These are phyloP conservation scores for Tuber magnatum DNA, from an alignment of 495 filamentous ascomycete genomes.

Conservation along the genomic window DNA sequence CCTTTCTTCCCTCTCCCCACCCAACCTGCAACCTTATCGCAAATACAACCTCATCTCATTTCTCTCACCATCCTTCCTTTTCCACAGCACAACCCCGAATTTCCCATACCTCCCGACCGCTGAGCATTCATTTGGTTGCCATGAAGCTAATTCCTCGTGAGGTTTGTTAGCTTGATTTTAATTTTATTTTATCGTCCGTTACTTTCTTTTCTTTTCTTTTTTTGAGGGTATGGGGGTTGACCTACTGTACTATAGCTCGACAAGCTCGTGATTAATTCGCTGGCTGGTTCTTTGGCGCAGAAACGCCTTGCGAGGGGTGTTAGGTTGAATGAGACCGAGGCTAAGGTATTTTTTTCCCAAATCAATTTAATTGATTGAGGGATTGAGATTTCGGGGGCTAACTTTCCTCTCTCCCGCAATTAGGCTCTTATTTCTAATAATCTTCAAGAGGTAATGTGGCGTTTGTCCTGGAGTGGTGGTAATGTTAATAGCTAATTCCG, in stretches of 20 bases:
- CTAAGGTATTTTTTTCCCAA: slow-evolving; percentile 55
- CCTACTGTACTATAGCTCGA: slow-evolving; percentile 59
- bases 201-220: neutral
- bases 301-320: slow-evolving; percentile 80
- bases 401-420: neutral
- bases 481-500: neutral
- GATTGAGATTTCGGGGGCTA: neutral
- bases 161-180: slow-evolving; percentile 7
- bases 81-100: neutral
- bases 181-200: neutral
- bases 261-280: slow-evolving; percentile 91
- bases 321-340: slow-evolving; percentile 84
- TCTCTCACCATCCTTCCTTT: neutral
- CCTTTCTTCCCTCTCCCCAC: neutral
- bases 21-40: neutral
- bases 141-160: slow-evolving; percentile 33
- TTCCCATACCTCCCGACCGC: neutral
- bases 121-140: neutral
- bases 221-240: neutral
- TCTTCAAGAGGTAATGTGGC: slow-evolving; percentile 65
- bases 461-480: neutral
- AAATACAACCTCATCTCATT: neutral
- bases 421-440: slow-evolving; percentile 85
- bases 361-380: slow-evolving; percentile 1
- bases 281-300: slow-evolving; percentile 83